Evolutionary conservation across 2,329 filamentous ascomycete species (phyloP).

Genomic region (Pseudogymnoascus sp.): DNA sequence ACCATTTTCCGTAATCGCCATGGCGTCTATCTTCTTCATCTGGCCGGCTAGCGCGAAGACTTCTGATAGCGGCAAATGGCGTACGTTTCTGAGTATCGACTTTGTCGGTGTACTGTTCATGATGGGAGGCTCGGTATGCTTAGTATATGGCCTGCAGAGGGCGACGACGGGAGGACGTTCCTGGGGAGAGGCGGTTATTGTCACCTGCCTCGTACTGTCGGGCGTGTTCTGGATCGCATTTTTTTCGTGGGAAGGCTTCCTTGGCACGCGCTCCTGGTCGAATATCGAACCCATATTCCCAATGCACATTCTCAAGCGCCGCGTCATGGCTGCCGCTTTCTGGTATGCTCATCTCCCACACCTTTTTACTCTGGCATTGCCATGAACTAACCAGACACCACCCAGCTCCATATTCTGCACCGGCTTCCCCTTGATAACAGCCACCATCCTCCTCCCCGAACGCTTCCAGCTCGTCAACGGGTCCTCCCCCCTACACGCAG

Average conservation of each 20-base stretch:
- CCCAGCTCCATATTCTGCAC: constrained; percentile 7
- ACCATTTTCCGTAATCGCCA: background rate
- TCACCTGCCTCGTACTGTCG: background rate
- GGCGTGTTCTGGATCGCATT: constrained; percentile 5
- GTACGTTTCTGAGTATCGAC: background rate
- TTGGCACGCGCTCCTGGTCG: background rate
- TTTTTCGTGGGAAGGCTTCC: constrained; percentile 3
- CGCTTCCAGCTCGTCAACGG: constrained; percentile 12
- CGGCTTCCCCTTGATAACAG: constrained; percentile 7
- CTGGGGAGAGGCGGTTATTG: background rate
- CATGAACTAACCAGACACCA: background rate
- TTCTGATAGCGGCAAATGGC: background rate
- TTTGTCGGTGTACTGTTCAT: constrained; percentile 9
- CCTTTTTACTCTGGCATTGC: background rate
- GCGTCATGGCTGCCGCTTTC: constrained; percentile 10
- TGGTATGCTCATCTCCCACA: background rate
- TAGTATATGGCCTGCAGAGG: constrained; percentile 7
- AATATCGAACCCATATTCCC: constrained; percentile 1
- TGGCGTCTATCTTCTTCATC: background rate
- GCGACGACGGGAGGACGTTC: background rate
- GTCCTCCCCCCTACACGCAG: background rate
- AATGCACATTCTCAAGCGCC: constrained; percentile 3
- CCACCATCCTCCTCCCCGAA: constrained; percentile 11
- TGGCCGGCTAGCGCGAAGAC: constrained; percentile 1
- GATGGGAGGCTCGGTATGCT: background rate